These are phyloP conservation scores for Ramaria sp. DNA, from an alignment of 768 basidiomycete genomes.

Conservation along the genomic window DNA sequence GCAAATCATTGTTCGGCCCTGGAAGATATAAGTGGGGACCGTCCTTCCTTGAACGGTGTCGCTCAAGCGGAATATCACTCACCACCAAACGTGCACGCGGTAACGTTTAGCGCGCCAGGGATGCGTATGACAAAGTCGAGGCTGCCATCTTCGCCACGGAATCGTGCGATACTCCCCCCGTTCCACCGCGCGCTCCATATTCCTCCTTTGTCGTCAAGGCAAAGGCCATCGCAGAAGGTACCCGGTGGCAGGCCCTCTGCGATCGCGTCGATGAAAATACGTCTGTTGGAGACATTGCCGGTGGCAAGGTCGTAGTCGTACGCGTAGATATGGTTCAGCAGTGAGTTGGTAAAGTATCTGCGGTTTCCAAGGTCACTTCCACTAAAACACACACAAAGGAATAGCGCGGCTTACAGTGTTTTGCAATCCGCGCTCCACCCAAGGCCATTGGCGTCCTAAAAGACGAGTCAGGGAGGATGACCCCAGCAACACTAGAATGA, in stretches of 20 bases:
- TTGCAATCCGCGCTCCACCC: conserved; percentile 55
- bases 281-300: conserved; percentile 45
- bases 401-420: conserved; percentile 35
- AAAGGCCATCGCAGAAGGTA: conserved; percentile 56
- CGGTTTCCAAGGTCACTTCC: conserved; percentile 5
- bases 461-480: conserved; percentile 49
- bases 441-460: conserved; percentile 50
- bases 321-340: conserved; percentile 53
- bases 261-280: conserved; percentile 47
- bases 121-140: conserved; percentile 48
- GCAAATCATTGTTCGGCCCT: conserved; percentile 51
- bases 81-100: conserved; percentile 66
- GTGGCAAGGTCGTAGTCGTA: conserved; percentile 48
- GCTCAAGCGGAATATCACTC: not conserved
- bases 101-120: conserved; percentile 53
- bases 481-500: conserved; percentile 37
- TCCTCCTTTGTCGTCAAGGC: conserved; percentile 50
- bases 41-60: not conserved
- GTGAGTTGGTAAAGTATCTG: conserved; percentile 65
- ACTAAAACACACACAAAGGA: not conserved
- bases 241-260: conserved; percentile 38
- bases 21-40: not conserved
- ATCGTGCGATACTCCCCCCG: conserved; percentile 9
- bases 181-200: conserved; percentile 42
- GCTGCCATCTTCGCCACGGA: conserved; percentile 9